Base-by-base conservation (phyloP, 2,329 filamentous ascomycete genomes). In the Davidsoniella virescens region DNA sequence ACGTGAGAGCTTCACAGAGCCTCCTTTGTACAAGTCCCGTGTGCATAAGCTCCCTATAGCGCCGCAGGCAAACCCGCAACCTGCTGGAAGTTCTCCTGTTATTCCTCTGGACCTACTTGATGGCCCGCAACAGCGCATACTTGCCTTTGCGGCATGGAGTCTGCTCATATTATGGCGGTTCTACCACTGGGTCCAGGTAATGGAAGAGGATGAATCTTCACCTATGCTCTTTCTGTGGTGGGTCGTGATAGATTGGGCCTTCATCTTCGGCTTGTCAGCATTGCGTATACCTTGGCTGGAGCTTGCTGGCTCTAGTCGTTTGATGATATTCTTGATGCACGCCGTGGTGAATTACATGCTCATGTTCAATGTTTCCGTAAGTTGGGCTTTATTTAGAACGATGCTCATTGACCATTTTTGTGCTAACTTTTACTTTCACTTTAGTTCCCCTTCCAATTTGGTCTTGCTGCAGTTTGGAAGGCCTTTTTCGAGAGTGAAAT, bases 281-380 rank as follows among this genome's bases (percentile, higher is more conserved):
- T 65, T 98, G 58, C 79, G 85, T 62, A 94, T 98, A 73, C 92
- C 92, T 52, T 98, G 92, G 93, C 71, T 98, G 52, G 87, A 96
- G 69, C 86, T 90, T 69, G 86, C 85, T 41, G 84, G 85, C 59
- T 73, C 76, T 36, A 80, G 80, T 1, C 82, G 85, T 49, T 74
- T 83, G 40, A 69, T 75, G 29, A 66, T 88, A 18, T 93, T 92
- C 60, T 64, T 84, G 44, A 57, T 73, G 3, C 87, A 95, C 63
- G 73, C 82, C 2, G 61, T 83, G 2, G 64, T 84, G 48, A 87
- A 95, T 67, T 83, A 80, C 57, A 80, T 94, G 69, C 68, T 95
- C 57, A 95, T 95, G 88, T 94, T 94, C 63, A 82, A 87, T 56
- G 82, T 96, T 54, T 82, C 84, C 39, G 78, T 87, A 64, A 59